Percentiles rank a stretch among this genome's conserved stretches.
phyloP scores from a whole-genome alignment of 1,139 yeast species.

The Pichia sp. region DNA sequence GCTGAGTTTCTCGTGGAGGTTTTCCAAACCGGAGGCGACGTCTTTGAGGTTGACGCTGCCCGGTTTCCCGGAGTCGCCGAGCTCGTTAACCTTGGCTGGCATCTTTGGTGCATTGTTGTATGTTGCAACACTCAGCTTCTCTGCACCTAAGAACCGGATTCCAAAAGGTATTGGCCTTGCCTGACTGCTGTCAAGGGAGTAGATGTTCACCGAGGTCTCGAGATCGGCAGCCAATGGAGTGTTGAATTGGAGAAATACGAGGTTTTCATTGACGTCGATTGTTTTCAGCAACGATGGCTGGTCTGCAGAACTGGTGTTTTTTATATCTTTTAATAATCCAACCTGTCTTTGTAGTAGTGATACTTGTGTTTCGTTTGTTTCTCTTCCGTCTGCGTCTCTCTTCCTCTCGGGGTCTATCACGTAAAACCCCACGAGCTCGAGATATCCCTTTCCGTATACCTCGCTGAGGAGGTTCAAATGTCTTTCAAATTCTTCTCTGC shows the following conservation, averaged over 20 bases:
- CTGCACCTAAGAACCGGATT: conserved; percentile 6
- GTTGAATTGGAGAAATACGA: background rate
- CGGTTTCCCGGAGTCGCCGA: background rate
- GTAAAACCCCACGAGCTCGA: conserved; percentile 19
- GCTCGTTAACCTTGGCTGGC: background rate
- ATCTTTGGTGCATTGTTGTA: conserved; percentile 7
- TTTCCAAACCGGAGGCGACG: conserved; percentile 2
- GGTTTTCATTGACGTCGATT: background rate
- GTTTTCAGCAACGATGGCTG: background rate
- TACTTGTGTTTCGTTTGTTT: no score
- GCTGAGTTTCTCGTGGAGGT: conserved; percentile 6
- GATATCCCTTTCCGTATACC: conserved; percentile 17
- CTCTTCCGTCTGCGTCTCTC: background rate
- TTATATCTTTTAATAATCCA: background rate
- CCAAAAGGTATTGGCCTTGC: background rate
- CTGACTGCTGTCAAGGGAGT: background rate
- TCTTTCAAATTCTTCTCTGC: background rate
- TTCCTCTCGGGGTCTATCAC: background rate
- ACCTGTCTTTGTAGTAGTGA: background rate
- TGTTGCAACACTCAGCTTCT: conserved; percentile 7
- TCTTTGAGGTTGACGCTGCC: background rate
- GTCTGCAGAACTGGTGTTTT: background rate
- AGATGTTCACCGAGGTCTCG: background rate
- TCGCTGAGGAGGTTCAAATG: conserved; percentile 12
- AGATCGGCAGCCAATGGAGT: background rate